phyloP scores from a whole-genome alignment of 345 rosid genomes.

The Hevea brasiliensis region DNA sequence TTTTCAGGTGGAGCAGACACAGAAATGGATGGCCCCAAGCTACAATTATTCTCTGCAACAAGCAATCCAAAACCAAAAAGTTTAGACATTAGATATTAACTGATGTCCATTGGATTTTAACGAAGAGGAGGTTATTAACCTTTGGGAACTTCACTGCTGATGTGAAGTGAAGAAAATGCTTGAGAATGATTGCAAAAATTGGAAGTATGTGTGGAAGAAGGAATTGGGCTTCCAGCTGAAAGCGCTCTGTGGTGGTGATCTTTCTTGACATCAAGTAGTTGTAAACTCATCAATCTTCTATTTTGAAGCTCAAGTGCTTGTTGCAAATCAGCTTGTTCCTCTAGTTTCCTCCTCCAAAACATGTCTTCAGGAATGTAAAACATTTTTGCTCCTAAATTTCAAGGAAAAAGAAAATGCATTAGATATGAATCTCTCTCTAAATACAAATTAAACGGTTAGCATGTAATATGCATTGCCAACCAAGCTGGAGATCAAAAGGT shows the following conservation, averaged over 20 bases:
- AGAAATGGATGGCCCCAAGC: slow-evolving; percentile 26
- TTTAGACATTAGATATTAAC: background rate
- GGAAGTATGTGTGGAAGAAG: slow-evolving; percentile 51
- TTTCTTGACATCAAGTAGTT: slow-evolving; percentile 79
- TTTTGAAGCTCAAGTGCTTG: slow-evolving; percentile 78
- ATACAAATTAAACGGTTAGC: too few species aligned
- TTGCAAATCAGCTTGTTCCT: slow-evolving; percentile 70
- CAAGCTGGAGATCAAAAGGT: slow-evolving; percentile 56
- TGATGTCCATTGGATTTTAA: background rate
- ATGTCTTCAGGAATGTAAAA: slow-evolving; percentile 62
- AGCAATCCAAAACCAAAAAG: background rate
- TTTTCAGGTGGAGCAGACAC: slow-evolving; percentile 25
- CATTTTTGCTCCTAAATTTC: slow-evolving; percentile 68
- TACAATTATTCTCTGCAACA: slow-evolving; percentile 47
- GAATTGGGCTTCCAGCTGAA: slow-evolving; percentile 59
- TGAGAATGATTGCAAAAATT: slow-evolving; percentile 52
- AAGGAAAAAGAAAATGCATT: too few species aligned
- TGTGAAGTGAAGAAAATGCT: slow-evolving; percentile 47
- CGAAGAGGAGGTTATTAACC: too few species aligned
- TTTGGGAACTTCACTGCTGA: slow-evolving; percentile 24
- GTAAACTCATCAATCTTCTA: slow-evolving; percentile 71
- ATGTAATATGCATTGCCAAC: slow-evolving; percentile 36
- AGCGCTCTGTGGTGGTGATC: slow-evolving; percentile 68
- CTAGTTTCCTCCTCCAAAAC: slow-evolving; percentile 72
- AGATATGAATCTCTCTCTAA: background rate